Evolutionary conservation across 1,284 basidiomycete species (phyloP), one percentile per base, ranked within the genome.

Genomic region (Athelia psychrophila): DNA sequence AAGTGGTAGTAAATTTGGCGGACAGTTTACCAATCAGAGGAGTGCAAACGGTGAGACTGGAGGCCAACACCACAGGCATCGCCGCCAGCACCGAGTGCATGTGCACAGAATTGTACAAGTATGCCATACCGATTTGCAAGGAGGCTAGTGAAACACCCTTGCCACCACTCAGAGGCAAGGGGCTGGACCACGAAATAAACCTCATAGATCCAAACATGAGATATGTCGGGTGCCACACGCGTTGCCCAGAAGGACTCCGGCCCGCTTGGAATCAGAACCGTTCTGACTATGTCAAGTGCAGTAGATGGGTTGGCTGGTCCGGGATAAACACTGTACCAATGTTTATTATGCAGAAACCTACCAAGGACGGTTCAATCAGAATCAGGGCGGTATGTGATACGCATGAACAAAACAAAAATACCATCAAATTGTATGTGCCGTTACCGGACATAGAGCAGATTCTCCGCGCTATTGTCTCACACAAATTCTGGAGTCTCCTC

Each of bases 401-500:
- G n/a, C 16, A 16, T 9, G 38, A 42, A 16, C 20, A 16, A 42
- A 42, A 42, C 20, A 42, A 42, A 16, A 42, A 42, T 42, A 18
- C 38, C 5, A 9, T n/a, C 6, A 6, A 22, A 16, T 22, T 42
- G 9, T 6, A 6, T 42, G 16, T 16, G n/a, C 38, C 38, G n/a
- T 16, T 42, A 16, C 38, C 38, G 9, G 38, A 42, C n/a, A 42
- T 42, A 8, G 38, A 42, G 38, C 8, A 16, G 5, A 42, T 42
- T 16, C 38, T 42, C 5, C 38, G 38, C 9, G n/a, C 6, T 42
- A 22, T 22, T 8, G n/a, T 16, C 6, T 6, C 38, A 42, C 38
- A 42, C n/a, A 42, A 42, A 33, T 71, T 64, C 50, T 16, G 51
- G 9, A 57, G 55, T 0, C 49, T 64, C 1, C 53, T 71, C 2